phyloP scores from a whole-genome alignment of 129 eudicot genomes.

The Saussurea involucrata region DNA sequence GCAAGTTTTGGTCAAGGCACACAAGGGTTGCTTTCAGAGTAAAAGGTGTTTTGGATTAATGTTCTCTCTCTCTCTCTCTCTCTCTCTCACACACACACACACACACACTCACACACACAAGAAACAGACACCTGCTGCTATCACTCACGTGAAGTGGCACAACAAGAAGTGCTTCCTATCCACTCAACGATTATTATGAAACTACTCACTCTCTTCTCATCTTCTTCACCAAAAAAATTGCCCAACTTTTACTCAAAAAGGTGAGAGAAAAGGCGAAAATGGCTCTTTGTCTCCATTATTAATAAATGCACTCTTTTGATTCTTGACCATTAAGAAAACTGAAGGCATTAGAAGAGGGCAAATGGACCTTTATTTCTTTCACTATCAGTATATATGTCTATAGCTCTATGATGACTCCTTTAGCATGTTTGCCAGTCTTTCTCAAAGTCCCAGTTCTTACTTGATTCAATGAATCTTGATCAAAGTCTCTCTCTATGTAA shows the following conservation, averaged over 20 bases:
- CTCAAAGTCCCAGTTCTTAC: conserved; percentile 20
- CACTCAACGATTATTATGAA: conserved; percentile 25
- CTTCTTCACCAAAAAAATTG: conserved; percentile 12
- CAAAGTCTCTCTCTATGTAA: neutral
- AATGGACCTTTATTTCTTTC: conserved; percentile 21
- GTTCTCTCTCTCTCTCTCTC: neutral
- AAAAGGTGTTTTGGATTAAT: conserved; percentile 35
- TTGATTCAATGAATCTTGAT: conserved; percentile 12
- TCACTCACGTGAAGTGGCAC: conserved; percentile 55
- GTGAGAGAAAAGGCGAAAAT: conserved; percentile 12
- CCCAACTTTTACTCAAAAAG: conserved; percentile 25
- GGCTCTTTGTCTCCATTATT: conserved; percentile 19
- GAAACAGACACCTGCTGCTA: conserved; percentile 23
- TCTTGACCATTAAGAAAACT: conserved; percentile 14
- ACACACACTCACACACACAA: neutral
- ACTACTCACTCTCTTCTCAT: conserved; percentile 12
- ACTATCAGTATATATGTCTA: conserved; percentile 34
- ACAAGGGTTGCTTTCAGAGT: conserved; percentile 31
- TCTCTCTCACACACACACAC: neutral
- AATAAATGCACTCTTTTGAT: conserved; percentile 13
- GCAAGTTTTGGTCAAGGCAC: conserved; percentile 39
- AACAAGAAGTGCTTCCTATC: conserved; percentile 40
- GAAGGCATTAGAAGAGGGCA: neutral
- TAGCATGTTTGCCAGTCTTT: conserved; percentile 27
- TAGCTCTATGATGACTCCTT: conserved; percentile 25